These are phyloP conservation scores for Alopecurus myosuroides DNA, from an alignment of 176 grass and related monocot genomes.

Conservation along the genomic window DNA sequence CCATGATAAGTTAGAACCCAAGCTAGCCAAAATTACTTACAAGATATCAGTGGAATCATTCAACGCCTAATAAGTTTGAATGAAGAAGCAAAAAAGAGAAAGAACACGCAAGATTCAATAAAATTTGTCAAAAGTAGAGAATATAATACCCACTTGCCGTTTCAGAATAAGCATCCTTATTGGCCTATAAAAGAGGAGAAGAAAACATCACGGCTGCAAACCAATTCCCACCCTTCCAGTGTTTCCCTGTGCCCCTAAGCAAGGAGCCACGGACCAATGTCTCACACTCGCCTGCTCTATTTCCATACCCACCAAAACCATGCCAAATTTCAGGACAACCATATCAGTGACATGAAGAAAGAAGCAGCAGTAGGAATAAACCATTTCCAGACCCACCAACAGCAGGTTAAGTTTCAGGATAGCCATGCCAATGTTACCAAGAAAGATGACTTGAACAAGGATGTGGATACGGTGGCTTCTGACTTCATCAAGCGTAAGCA, in stretches of 20 bases:
- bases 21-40: background rate
- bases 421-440: constrained; percentile 21
- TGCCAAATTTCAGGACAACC: constrained; percentile 31
- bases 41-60: constrained; percentile 1
- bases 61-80: constrained; percentile 26
- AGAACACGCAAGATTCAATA: background rate
- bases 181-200: constrained; percentile 51
- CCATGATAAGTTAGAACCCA: background rate
- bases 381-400: constrained; percentile 10
- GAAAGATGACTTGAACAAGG: constrained; percentile 31
- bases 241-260: background rate
- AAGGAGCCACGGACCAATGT: constrained; percentile 28
- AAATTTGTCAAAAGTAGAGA: constrained; percentile 12
- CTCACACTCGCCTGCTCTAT: constrained; percentile 2
- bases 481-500: constrained; percentile 65
- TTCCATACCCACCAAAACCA: constrained; percentile 20
- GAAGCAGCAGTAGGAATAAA: background rate
- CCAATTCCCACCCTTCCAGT: background rate
- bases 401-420: constrained; percentile 34
- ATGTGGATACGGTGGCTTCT: constrained; percentile 49
- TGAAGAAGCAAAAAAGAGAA: background rate
- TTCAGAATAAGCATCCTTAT: background rate
- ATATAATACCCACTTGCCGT: constrained; percentile 39
- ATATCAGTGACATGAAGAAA: constrained; percentile 25
- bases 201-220: background rate